phyloP scores from a whole-genome alignment of 768 basidiomycete genomes.

The Mycena leptocephala region DNA sequence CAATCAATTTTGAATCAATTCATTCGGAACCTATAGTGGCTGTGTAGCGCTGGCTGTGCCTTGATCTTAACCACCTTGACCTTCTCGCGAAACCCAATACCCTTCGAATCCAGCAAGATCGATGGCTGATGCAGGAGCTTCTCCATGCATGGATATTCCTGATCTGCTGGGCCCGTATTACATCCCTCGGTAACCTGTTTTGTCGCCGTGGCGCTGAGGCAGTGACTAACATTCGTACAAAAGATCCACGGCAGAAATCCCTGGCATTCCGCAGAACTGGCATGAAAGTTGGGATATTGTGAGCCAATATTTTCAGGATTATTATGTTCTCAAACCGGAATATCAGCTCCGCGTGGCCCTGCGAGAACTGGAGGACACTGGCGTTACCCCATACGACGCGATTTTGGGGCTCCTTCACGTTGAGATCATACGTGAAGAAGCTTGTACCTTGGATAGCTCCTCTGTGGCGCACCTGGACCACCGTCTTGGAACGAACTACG shows the following conservation, averaged over 20 bases:
- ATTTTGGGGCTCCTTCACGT: neutral
- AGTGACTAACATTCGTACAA: neutral
- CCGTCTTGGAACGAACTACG: slow-evolving; percentile 18
- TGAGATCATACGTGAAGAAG: neutral
- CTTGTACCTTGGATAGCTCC: neutral
- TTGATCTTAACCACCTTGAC: too few relatives aligned
- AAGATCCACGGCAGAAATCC: neutral
- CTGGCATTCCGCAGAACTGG: neutral
- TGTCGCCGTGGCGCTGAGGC: too few relatives aligned
- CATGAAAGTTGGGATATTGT: slow-evolving; percentile 3
- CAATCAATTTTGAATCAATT: too few relatives aligned
- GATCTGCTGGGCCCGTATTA: too few relatives aligned
- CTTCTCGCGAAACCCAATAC: too few relatives aligned
- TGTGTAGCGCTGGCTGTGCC: too few relatives aligned
- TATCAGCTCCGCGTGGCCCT: neutral
- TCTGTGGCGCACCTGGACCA: neutral
- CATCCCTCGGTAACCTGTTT: too few relatives aligned
- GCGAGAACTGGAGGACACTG: neutral
- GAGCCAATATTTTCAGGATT: neutral
- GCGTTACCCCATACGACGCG: neutral
- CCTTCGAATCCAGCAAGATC: too few relatives aligned
- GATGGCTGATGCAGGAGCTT: too few relatives aligned
- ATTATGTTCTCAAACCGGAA: neutral
- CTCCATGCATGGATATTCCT: too few relatives aligned
- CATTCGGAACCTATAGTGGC: too few relatives aligned